Conservation (phyloP, 495 filamentous ascomycete genomes). For the Penicillium psychrofluorescens region DNA sequence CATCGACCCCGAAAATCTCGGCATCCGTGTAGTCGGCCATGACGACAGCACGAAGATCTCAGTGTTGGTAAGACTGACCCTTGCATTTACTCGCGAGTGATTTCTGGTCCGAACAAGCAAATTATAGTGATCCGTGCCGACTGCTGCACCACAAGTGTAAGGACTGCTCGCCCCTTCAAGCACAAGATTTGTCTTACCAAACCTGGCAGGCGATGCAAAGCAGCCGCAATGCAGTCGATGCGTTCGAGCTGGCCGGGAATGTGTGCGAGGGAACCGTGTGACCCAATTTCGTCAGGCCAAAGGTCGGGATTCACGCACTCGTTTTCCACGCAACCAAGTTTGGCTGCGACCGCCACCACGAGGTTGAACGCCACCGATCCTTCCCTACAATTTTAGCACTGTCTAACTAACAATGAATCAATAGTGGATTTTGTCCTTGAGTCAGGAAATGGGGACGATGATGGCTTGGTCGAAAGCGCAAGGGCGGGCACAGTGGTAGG, state of each 20-base stretch:
- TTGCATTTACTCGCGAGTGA: too few species aligned
- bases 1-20: neutral
- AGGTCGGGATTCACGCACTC: slow-evolving; percentile 5
- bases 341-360: slow-evolving; percentile 18
- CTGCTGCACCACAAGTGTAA: slow-evolving; percentile 18
- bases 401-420: neutral
- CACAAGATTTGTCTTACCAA: neutral
- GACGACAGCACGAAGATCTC: neutral
- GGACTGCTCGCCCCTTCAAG: neutral
- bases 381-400: neutral
- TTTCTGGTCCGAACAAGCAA: neutral
- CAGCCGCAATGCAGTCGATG: slow-evolving; percentile 18
- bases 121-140: slow-evolving; percentile 16
- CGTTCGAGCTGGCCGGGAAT: slow-evolving; percentile 10
- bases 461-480: neutral
- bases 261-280: slow-evolving; percentile 6
- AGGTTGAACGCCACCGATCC: slow-evolving; percentile 5
- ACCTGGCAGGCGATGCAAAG: slow-evolving; percentile 9
- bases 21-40: neutral
- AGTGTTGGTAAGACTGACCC: slow-evolving; percentile 9
- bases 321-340: slow-evolving; percentile 19
- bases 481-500: too few species aligned
- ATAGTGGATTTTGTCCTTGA: slow-evolving; percentile 20
- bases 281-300: slow-evolving; percentile 12
- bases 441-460: slow-evolving; percentile 11